Base-by-base conservation (phyloP, 305 asterid genomes). In the Solanum hybrid region DNA sequence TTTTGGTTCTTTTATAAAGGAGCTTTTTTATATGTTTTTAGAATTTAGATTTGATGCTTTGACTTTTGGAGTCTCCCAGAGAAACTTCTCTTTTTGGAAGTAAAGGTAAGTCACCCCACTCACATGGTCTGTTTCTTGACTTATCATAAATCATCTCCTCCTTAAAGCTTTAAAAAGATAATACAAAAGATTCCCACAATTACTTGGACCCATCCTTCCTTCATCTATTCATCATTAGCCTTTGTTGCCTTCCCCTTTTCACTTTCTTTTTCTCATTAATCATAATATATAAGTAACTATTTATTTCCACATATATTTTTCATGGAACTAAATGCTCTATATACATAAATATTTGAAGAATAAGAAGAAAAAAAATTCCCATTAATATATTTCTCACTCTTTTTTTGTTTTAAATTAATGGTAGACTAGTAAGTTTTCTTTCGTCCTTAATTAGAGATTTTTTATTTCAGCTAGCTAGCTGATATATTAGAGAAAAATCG, bases 1-100 rank as follows among this genome's bases (percentile, higher is more conserved):
- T 89, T 88, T 91, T 86, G 93, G 91, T 90, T 76, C 89, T 91
- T 93, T 94, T 79, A 89, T 92, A 93, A 94, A 94, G 93, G 60
- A 87, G 93, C 93, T 90, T 90, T 91, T 92, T 91, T 89, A 90
- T 86, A 88, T 90, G 91, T 90, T 94, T 78, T 84, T 14, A 46
- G 73, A 51, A 51, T 84, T 88, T 40, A 91, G 95, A 94, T 92
- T 93, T 92, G 95, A 94, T 93, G 94, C 94, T 93, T 95, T 93
- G 96, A 93, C 96, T 95, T 95, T 93, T 92, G 95, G 95, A 93
- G 87, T 92, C 88, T 89, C 92, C 77, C 90, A 89, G 92, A 89
- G 91, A 92, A 90, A 90, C 92, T 90, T 86, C 92, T 90, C 92
- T 92, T 90, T 90, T 89, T 89, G 91, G 92, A 90, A 85, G 86